Percentiles rank a stretch among this genome's conserved stretches.
Conservation (phyloP, 148 eudicot species). For the Cornus suecica region DNA sequence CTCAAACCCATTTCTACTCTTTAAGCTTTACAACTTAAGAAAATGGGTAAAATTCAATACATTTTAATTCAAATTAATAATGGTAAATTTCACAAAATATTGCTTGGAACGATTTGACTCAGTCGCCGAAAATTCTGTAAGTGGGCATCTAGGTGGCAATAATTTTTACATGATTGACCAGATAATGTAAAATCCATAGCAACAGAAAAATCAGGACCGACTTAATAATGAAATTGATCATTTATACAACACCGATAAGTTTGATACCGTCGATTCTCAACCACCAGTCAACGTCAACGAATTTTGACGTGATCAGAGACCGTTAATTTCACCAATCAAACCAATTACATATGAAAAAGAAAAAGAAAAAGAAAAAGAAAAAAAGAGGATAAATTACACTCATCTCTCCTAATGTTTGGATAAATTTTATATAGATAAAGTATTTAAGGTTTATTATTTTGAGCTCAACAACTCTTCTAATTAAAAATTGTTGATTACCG, state of each 20-base stretch:
- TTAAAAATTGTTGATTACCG: no score
- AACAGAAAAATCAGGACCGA: not conserved
- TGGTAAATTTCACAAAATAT: not conserved
- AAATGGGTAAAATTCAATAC: not conserved
- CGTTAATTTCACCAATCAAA: slow-evolving; percentile 26
- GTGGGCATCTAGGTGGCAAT: slow-evolving; percentile 19
- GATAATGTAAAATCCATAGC: not conserved
- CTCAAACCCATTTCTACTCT: no score
- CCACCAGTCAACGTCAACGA: not conserved
- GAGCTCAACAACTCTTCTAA: no score
- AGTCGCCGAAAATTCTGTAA: slow-evolving; percentile 10
- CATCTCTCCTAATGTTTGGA: no score
- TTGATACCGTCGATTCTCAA: not conserved
- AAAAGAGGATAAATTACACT: not conserved
- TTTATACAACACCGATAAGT: not conserved
- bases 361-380: not conserved
- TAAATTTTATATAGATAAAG: no score
- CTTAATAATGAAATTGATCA: not conserved
- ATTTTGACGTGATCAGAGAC: slow-evolving; percentile 13
- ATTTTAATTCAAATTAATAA: not conserved
- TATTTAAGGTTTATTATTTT: no score
- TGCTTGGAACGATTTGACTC: slow-evolving; percentile 9
- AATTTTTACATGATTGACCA: slow-evolving; percentile 6
- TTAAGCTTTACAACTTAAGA: no score
- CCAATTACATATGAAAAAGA: no score